These are phyloP conservation scores for Raddia guianensis DNA, from an alignment of 176 grass and related monocot species.

Conservation along the genomic window DNA sequence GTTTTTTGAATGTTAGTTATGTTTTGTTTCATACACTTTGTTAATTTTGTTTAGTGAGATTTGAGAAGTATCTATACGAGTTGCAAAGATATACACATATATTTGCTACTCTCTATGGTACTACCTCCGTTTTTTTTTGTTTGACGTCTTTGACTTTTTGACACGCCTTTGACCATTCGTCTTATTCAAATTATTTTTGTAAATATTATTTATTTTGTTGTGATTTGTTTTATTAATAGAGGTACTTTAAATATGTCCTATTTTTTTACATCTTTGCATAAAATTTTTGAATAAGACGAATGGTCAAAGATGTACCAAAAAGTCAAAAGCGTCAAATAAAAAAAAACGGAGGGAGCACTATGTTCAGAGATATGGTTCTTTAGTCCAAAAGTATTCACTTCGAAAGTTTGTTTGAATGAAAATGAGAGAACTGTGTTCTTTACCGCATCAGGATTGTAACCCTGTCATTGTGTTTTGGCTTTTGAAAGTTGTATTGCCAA, in stretches of 20 bases:
- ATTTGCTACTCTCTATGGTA: slow-evolving; percentile 7
- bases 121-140: no score
- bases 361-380: not conserved
- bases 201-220: no score
- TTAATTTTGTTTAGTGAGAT: slow-evolving; percentile 20
- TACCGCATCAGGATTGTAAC: slow-evolving; percentile 57
- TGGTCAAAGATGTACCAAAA: no score
- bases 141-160: no score
- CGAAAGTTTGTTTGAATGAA: not conserved
- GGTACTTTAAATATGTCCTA: no score
- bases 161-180: no score
- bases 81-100: not conserved
- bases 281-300: no score
- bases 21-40: not conserved
- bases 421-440: slow-evolving; percentile 11
- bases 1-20: not conserved
- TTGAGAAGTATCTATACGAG: slow-evolving; percentile 9
- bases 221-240: no score
- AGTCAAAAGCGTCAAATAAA: no score
- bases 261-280: no score
- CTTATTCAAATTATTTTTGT: no score
- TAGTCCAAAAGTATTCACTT: slow-evolving; percentile 8
- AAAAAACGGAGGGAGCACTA: no score
- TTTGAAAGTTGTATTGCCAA: slow-evolving; percentile 46
- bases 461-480: slow-evolving; percentile 58